Evolutionary conservation across 345 rosid genomes (phyloP), one percentile per base, ranked within the genome.

Genomic region (Euclidium syriacum): DNA sequence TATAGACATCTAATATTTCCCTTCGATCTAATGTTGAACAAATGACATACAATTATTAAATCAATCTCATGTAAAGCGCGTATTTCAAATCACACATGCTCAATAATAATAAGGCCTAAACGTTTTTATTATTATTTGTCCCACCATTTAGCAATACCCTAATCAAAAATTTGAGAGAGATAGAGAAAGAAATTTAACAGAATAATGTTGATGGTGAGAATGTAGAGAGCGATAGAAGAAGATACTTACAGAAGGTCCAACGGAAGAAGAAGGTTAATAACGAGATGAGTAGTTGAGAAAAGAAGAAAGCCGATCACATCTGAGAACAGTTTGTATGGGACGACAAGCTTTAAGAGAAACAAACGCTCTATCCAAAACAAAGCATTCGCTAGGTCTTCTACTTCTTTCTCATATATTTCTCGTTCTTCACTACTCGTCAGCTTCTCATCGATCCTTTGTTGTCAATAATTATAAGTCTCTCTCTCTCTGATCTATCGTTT

Each of bases 241-340:
- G 61, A 38, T 47, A 42, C 52, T 58, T 58, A 58, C 64, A 29
- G 40, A 43, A 19, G 6, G 7, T 42, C 51, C 51, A 58, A 29
- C 4, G 29, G 52, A 29, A 10, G 48, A 40, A 40, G 38, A 16
- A 40, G 14, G 17, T 26, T 40, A 10, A 5, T 34, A n/a, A 14
- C 19, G 51, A 42, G 19, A 27, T 42, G 19, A 43, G 10, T 58
- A 14, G 19, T 42, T 14, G 12, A 7, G 29, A 58, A 2, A 12
- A 58, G 51, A n/a, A 10, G 29, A 42, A 30, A 23, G 32, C 40
- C 5, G 52, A 29, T 18, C 12, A 18, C 9, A 42, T 12, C 19
- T 29, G 52, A 30, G 19, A 4, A 7, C 23, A 18, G 19, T 2
- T 15, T 3, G 62, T 15, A 25, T 15, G 11, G 15, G 50, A 58